Percentiles rank a stretch among this genome's conserved stretches.
Conservation (phyloP, 768 basidiomycete genomes). For the Mrakia hoshinonis region DNA sequence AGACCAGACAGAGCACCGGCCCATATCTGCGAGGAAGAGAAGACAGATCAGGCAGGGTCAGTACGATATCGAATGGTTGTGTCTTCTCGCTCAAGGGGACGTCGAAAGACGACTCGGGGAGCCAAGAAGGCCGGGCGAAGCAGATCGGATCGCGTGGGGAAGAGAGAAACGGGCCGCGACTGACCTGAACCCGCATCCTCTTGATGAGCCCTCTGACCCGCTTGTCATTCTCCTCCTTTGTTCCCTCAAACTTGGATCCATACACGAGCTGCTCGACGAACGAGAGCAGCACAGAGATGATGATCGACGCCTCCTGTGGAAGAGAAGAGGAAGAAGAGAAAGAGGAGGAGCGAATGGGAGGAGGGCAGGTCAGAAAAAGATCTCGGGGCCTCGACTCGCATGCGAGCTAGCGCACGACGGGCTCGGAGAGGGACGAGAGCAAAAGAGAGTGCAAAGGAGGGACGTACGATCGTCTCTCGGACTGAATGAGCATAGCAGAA, state of each 20-base stretch:
- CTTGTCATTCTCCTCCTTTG: slow-evolving; percentile 17
- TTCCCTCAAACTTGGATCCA: slow-evolving; percentile 18
- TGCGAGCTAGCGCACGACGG: neutral
- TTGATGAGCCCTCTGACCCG: slow-evolving; percentile 29
- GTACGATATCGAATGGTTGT: neutral
- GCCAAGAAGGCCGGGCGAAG: neutral
- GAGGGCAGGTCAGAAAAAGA: neutral
- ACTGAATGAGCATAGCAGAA: neutral
- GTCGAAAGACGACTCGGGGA: neutral
- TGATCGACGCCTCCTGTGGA: slow-evolving; percentile 25
- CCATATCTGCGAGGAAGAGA: slow-evolving; percentile 52
- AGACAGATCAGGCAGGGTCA: neutral
- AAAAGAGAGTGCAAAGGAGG: neutral
- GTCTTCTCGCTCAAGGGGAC: neutral
- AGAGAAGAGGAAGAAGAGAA: neutral
- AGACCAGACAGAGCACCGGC: slow-evolving; percentile 55
- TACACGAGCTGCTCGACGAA: slow-evolving; percentile 31
- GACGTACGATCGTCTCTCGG: slow-evolving; percentile 27
- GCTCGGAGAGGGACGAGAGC: neutral
- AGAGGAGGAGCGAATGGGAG: slow-evolving; percentile 1
- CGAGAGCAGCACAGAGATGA: slow-evolving; percentile 29
- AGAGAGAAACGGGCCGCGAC: neutral
- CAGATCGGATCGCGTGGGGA: neutral
- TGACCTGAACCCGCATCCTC: slow-evolving; percentile 33
- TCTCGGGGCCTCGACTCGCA: neutral